Evolutionary conservation across 148 eudicot species (phyloP).

Genomic region (Rhododendron simsii): DNA sequence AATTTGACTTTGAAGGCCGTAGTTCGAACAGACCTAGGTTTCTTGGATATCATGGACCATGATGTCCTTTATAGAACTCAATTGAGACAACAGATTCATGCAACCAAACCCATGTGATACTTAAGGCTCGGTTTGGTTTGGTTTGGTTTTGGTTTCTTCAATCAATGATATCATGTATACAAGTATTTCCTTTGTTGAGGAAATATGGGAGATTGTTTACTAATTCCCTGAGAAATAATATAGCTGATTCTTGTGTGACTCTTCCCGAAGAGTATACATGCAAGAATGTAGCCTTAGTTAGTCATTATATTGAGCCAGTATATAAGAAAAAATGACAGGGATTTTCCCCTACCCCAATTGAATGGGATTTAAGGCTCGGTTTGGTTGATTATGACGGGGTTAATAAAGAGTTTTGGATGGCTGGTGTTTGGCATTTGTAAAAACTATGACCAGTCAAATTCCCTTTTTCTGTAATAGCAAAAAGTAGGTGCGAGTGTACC

Average conservation of each 20-base stretch:
- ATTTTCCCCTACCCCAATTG: not conserved
- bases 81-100: not conserved
- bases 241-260: not conserved
- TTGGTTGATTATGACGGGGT: not conserved
- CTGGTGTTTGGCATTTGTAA: not conserved
- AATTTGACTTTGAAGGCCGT: not conserved
- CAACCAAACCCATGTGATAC: not conserved
- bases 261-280: not conserved
- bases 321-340: not conserved
- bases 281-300: not conserved
- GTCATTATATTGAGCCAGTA: not conserved
- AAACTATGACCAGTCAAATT: not conserved
- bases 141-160: not conserved
- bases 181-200: not conserved
- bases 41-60: not conserved
- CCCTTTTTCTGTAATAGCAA: not conserved
- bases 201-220: not conserved
- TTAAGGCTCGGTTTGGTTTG: not conserved
- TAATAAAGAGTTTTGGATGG: not conserved
- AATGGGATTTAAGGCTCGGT: not conserved
- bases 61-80: not conserved
- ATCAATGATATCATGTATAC: not conserved
- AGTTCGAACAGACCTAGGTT: not conserved
- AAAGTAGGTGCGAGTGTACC: not conserved
- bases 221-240: not conserved